Conservation (phyloP, 441 rosid species). For the Syzygium malaccense region DNA sequence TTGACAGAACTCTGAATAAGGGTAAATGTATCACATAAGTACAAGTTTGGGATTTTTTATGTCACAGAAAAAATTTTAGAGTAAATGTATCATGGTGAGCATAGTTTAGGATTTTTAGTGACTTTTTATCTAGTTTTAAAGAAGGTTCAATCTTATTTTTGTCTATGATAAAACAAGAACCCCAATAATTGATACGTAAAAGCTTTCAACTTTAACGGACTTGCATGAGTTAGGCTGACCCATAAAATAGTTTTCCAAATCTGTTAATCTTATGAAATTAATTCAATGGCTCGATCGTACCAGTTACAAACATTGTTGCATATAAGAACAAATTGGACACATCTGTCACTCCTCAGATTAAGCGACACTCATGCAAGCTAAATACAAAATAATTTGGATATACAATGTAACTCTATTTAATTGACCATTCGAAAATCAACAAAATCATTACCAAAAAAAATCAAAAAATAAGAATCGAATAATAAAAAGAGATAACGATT, state of each 20-base stretch:
- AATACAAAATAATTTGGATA: too few species aligned
- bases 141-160: background rate
- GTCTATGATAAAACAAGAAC: background rate
- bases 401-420: too few species aligned
- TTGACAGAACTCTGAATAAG: too few species aligned
- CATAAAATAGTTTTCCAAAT: background rate
- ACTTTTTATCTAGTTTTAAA: background rate
- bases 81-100: too few species aligned
- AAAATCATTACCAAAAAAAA: background rate
- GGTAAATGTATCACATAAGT: too few species aligned
- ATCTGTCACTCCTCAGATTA: too few species aligned
- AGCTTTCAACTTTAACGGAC: background rate
- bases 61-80: too few species aligned
- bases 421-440: background rate
- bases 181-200: background rate
- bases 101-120: too few species aligned
- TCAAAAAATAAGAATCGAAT: fast-evolving
- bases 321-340: too few species aligned
- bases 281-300: background rate
- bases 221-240: background rate
- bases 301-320: too few species aligned
- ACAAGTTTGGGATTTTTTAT: too few species aligned
- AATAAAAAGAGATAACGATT: background rate
- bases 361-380: too few species aligned
- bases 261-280: background rate